These are phyloP conservation scores for Ogataea nonfermentans DNA, from an alignment of 805 yeast species.

Conservation along the genomic window DNA sequence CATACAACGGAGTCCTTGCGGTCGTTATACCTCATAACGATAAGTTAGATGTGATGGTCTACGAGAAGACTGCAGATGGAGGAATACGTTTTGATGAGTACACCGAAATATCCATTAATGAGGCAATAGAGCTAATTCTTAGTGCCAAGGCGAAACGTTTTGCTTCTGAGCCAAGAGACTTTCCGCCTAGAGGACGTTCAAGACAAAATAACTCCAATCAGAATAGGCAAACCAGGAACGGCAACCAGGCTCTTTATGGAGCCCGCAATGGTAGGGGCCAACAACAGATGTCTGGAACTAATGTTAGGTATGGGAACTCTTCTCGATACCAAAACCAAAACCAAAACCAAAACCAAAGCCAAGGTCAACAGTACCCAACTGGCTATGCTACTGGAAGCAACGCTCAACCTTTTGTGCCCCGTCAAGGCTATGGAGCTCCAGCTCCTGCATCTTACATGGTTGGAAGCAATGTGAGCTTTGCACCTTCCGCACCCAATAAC, in stretches of 20 bases:
- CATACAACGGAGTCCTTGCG: constrained; percentile 74
- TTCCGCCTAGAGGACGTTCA: constrained; percentile 17
- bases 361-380: constrained; percentile 15
- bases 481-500: constrained; percentile 7
- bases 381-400: constrained; percentile 22
- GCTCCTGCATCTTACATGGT: constrained; percentile 15
- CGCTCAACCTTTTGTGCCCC: constrained; percentile 15
- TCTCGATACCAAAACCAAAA: constrained; percentile 6
- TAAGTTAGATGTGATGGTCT: constrained; percentile 67
- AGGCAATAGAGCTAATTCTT: constrained; percentile 56
- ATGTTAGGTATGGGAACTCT: constrained; percentile 6
- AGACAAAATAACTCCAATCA: constrained; percentile 9
- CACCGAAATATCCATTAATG: constrained; percentile 60
- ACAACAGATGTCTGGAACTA: constrained; percentile 5
- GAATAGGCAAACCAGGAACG: constrained; percentile 11
- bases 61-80: constrained; percentile 65
- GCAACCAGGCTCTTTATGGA: constrained; percentile 21
- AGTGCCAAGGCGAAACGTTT: constrained; percentile 40
- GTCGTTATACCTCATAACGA: constrained; percentile 59
- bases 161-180: constrained; percentile 18
- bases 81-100: constrained; percentile 84
- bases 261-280: constrained; percentile 8
- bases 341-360: constrained; percentile 3
- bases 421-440: constrained; percentile 11
- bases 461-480: constrained; percentile 14